Conservation (phyloP, 2,329 filamentous ascomycete species). For the Huntiella decipiens region DNA sequence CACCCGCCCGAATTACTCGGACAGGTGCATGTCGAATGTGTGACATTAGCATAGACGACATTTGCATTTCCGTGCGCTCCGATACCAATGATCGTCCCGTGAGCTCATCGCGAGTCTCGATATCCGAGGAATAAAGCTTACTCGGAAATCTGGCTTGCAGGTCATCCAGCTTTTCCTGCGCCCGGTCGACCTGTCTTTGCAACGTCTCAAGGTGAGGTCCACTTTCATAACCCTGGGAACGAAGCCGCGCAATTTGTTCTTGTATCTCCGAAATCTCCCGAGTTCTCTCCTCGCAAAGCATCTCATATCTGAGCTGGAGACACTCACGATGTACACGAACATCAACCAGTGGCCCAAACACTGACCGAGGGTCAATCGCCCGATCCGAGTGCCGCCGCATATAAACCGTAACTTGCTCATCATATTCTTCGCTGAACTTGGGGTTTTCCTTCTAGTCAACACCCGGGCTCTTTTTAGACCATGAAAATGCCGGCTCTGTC, state of each 20-base stretch:
- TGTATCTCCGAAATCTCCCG: no score
- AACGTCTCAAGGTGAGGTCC: no score
- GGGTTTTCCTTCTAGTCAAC: background rate
- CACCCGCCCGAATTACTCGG: constrained; percentile 5
- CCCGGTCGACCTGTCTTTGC: background rate
- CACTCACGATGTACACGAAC: background rate
- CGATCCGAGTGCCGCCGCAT: constrained; percentile 3
- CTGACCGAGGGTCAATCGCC: constrained; percentile 6
- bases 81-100: background rate
- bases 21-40: constrained; percentile 7
- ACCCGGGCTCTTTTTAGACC: background rate
- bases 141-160: background rate
- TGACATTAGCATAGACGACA: constrained; percentile 9
- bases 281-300: no score
- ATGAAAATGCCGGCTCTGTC: background rate
- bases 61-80: constrained; percentile 1
- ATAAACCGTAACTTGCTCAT: background rate
- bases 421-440: background rate
- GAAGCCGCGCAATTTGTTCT: no score
- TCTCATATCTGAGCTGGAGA: background rate
- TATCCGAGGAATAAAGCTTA: background rate
- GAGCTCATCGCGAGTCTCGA: background rate
- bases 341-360: constrained; percentile 1
- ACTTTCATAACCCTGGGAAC: no score
- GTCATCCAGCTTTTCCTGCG: background rate